These are phyloP conservation scores for Clonostachys solani DNA, from an alignment of 2,329 filamentous ascomycete genomes.

Conservation along the genomic window DNA sequence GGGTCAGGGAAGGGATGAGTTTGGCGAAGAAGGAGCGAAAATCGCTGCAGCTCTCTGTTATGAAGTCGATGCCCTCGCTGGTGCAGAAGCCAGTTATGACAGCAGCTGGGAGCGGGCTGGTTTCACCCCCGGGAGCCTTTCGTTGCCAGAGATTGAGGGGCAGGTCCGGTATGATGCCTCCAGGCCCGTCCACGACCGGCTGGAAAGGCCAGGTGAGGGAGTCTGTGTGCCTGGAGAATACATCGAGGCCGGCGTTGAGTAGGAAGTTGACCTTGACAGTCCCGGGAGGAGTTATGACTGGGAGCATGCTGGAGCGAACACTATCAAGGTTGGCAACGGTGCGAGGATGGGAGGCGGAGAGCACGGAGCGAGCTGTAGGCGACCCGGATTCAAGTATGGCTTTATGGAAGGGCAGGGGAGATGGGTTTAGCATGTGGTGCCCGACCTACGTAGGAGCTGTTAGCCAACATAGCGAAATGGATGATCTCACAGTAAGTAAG, in stretches of 20 bases:
- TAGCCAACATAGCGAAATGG: constrained; percentile 6
- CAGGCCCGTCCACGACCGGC: constrained; percentile 54
- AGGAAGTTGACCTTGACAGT: constrained; percentile 34
- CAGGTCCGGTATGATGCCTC: constrained; percentile 48
- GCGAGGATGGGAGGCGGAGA: constrained; percentile 47
- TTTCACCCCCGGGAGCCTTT: constrained; percentile 30
- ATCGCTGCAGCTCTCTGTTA: constrained; percentile 42
- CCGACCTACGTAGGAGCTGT: constrained; percentile 44
- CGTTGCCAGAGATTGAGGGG: constrained; percentile 57
- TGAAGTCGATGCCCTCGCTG: constrained; percentile 65
- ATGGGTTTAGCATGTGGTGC: constrained; percentile 56
- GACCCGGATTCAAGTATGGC: constrained; percentile 55
- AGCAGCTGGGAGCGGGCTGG: constrained; percentile 2
- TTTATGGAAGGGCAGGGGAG: constrained; percentile 42
- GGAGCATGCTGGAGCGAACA: constrained; percentile 24
- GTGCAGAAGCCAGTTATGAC: constrained; percentile 68
- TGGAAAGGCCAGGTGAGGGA: constrained; percentile 61
- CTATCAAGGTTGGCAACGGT: constrained; percentile 50
- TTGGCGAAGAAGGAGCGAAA: constrained; percentile 57
- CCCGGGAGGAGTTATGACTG: neutral
- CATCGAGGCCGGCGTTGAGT: constrained; percentile 34
- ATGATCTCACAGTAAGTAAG: constrained; percentile 3
- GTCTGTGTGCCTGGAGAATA: constrained; percentile 37
- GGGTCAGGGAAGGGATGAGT: constrained; percentile 54
- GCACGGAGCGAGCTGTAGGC: constrained; percentile 49